A percentile compares a stretch with the other conserved stretches of the same genome.
Conservation (phyloP, 345 rosid species). For the Pistacia integerrima region DNA sequence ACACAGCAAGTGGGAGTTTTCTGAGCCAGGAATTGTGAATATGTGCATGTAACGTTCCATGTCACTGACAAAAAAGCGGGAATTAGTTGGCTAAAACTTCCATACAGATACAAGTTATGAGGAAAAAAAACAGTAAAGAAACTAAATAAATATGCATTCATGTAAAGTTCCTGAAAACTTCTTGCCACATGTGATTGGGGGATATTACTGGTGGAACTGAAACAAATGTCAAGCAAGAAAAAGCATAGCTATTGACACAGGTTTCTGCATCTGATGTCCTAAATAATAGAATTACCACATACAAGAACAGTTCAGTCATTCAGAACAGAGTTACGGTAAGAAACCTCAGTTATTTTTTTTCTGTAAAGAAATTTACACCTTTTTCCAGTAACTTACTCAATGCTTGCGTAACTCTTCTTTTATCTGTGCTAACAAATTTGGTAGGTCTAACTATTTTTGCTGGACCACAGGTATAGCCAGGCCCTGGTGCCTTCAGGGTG, state of each 20-base stretch:
- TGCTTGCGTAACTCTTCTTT: slow-evolving; percentile 79
- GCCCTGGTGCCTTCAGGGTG: slow-evolving; percentile 79
- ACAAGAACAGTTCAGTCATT: background rate
- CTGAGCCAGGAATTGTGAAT: slow-evolving; percentile 79
- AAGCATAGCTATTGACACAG: background rate
- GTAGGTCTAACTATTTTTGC: slow-evolving; percentile 59
- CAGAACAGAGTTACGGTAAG: background rate
- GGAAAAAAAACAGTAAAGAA: background rate
- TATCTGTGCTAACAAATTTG: slow-evolving; percentile 52
- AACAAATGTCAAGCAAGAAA: background rate
- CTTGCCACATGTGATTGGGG: background rate
- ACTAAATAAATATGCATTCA: too few relatives aligned
- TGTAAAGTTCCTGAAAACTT: background rate
- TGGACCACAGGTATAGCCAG: slow-evolving; percentile 82
- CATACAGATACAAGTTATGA: background rate
- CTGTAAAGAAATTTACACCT: background rate
- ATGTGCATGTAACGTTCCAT: slow-evolving; percentile 88
- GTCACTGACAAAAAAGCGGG: slow-evolving; percentile 62
- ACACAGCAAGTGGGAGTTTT: slow-evolving; percentile 86
- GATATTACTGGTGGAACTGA: background rate
- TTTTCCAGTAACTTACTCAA: slow-evolving; percentile 55
- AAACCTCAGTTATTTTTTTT: background rate
- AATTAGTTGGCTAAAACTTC: slow-evolving; percentile 3
- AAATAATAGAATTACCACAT: background rate
- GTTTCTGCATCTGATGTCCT: background rate